Evolutionary conservation across 805 yeast species (phyloP).

Genomic region (Metschnikowia koreensis): DNA sequence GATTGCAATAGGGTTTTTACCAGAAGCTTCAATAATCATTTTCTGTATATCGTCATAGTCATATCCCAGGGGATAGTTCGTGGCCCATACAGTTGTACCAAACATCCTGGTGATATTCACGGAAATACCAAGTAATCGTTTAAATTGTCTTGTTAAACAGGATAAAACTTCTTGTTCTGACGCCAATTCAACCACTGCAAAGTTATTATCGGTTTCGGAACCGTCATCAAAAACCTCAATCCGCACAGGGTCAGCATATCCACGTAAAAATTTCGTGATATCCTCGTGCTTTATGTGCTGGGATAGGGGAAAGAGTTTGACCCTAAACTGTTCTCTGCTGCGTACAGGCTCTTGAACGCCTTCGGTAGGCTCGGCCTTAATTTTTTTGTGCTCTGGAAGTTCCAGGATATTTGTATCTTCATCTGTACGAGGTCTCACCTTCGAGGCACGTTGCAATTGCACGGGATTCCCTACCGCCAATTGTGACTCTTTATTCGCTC

Average conservation of each 20-base stretch:
- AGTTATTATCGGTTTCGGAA: constrained; percentile 3
- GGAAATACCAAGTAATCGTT: constrained; percentile 40
- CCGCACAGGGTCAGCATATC: constrained; percentile 56
- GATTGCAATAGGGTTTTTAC: constrained; percentile 44
- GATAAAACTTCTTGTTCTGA: constrained; percentile 47
- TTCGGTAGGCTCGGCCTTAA: background rate
- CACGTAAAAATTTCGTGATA: constrained; percentile 46
- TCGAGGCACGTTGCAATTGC: background rate
- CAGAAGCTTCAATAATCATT: constrained; percentile 33
- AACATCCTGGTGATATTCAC: constrained; percentile 46
- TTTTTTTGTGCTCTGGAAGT: background rate
- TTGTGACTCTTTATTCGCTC: background rate
- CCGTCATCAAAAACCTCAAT: constrained; percentile 21
- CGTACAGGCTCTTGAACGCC: constrained; percentile 25
- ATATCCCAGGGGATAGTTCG: constrained; percentile 66
- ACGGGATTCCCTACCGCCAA: too few relatives aligned
- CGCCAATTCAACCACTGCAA: constrained; percentile 61
- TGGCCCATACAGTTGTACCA: constrained; percentile 63
- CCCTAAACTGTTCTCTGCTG: constrained; percentile 59
- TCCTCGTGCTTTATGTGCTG: constrained; percentile 34
- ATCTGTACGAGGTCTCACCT: background rate
- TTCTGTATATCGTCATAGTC: constrained; percentile 37
- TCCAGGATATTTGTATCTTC: background rate
- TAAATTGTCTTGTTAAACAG: constrained; percentile 60
- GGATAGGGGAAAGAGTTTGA: constrained; percentile 53